Conservation (phyloP, 2,329 filamentous ascomycete species). For the Aspergillus quadrilineatus region DNA sequence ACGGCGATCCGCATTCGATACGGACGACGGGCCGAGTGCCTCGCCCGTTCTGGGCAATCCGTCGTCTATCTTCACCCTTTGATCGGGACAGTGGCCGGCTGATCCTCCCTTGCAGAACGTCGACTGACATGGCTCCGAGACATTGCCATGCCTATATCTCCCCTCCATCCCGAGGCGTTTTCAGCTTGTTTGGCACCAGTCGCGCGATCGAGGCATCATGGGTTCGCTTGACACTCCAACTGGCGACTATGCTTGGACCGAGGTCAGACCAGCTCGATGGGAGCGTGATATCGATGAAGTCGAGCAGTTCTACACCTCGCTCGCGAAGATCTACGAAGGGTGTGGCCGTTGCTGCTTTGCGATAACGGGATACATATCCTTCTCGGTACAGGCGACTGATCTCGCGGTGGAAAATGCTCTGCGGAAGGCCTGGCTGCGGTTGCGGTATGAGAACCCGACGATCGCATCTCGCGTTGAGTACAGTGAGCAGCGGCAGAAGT, state of each 20-base stretch:
- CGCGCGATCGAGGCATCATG: neutral
- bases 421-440: conserved; percentile 22
- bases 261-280: conserved; percentile 19
- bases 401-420: conserved; percentile 14
- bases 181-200: neutral
- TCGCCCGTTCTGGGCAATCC: conserved; percentile 9
- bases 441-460: conserved; percentile 27
- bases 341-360: conserved; percentile 44
- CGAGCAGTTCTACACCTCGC: conserved; percentile 43
- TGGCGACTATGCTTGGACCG: conserved; percentile 8
- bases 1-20: conserved; percentile 6
- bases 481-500: conserved; percentile 12
- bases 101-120: neutral
- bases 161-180: neutral
- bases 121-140: neutral
- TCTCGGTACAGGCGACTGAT: conserved; percentile 8
- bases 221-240: conserved; percentile 1
- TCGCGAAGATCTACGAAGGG: conserved; percentile 36
- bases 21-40: conserved; percentile 11
- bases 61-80: neutral
- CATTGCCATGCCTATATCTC: conserved; percentile 1
- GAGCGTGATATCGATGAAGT: conserved; percentile 40
- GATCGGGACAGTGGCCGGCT: neutral
- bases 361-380: conserved; percentile 43
- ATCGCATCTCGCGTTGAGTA: conserved; percentile 26